Evolutionary conservation across 176 grass and related monocot species (phyloP), one percentile per base, ranked within the genome.

Genomic region (Secale cereale): DNA sequence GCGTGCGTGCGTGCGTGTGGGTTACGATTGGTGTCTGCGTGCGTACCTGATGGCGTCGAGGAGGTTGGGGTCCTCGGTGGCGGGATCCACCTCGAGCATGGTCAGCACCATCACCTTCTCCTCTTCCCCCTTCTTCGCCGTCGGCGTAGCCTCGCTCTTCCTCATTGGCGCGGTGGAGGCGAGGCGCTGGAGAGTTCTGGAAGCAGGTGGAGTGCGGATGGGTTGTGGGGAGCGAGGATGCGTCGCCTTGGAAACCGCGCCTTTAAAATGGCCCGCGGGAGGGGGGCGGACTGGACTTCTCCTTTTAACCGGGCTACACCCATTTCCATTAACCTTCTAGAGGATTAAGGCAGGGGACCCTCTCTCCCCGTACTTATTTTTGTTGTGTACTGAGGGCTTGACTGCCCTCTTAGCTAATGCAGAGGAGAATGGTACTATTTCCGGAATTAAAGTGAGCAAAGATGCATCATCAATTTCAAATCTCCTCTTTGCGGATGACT

Each of bases 31-130:
- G 63, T 17, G 28, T 46, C 43, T 46, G 43, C 43, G 43, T 46
- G 26, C 41, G 46, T 78, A 61, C 56, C 56, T 78, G 22, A 78
- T 78, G 54, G 76, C 74, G 19, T 59, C 30, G 19, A 77, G 52
- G 74, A 77, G 19, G 26, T 20, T 19, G 20, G 50, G 50, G 74
- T 75, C 15, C 72, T 75, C 72, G 26, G 5, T 12, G 72, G 43
- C 25, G 72, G 72, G 72, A 15, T 77, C 46, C 5, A 77, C 74
- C 74, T 77, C 50, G 10, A 56, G 17, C 29, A 36, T 15, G 2
- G 52, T 54, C 3, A 17, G 14, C 45, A 19, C 73, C 29, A 3
- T 65, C 27, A 3, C 29, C 26, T 64, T 14, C 61, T 29, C 61
- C 63, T 15, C 16, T 29, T 66, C 63, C 63, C 4, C 3, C 39